Base-by-base conservation (phyloP, 371 early-diverging fungal species). In the Rhizomucor pusillus region DNA sequence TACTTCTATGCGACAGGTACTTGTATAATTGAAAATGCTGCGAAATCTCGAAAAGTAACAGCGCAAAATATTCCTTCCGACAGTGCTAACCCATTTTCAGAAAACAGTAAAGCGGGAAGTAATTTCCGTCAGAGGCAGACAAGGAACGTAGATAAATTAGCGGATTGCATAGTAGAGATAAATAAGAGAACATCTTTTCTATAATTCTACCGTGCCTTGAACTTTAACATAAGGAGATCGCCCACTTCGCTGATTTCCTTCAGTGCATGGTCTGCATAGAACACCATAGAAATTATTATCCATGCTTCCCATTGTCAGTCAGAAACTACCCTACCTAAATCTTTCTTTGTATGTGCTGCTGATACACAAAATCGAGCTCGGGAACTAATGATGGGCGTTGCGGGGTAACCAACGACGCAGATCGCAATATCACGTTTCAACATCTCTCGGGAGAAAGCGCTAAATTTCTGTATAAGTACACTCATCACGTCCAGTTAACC, bases 361-460 rank as follows among this genome's bases (percentile, higher is more conserved):
- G 93, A 92, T 43, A 99, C 66, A 76, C 99, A 99, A 84, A 99
- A 92, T 45, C 99, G 78, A 16, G 93, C 97, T 39, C 99, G 85
- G 14, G 91, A 89, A 5, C 93, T 85, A 47, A 98, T 90, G 53
- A 99, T 91, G 18, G 97, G 92, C 1, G 94, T 94, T 7, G 95
- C 94, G 0, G 99, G 99, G 77, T 95, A 97, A 34, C 94, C 95
- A 1, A 98, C 99, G 7, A 99, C 97, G 20, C 98, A 98, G 10
- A 98, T 94, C 2, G 97, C 98, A 52, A 99, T 78, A 36, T 90
- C 92, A 48, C 94, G 84, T 59, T 86, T 81, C 40, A 98, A 80
- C 69, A 93, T 87, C 68, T 95, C 91, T 37, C 98, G 83, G 25
- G 97, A 93, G 74, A 99, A 99, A 44, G 97, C 99, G 23, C 71